Conservation (phyloP, 1,139 yeast species). For the Entelexis paramagnoliae region DNA sequence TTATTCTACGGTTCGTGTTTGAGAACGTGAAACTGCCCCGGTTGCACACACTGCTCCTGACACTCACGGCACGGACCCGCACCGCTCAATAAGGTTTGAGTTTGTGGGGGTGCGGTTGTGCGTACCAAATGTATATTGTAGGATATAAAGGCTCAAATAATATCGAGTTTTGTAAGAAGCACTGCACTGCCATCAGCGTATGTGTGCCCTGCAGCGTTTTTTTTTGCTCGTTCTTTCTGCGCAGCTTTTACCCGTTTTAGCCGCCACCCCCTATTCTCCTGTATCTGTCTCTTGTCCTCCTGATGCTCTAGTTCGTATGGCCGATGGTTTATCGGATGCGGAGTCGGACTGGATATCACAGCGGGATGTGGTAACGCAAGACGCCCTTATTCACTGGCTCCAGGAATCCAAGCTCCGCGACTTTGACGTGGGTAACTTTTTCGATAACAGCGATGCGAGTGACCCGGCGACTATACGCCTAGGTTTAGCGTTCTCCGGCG, state of each 20-base stretch:
- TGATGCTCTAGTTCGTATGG: not conserved
- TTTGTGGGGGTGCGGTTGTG: not conserved
- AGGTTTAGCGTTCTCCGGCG: slow-evolving; percentile 79
- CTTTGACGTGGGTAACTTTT: not conserved
- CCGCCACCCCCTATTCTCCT: slow-evolving; percentile 1
- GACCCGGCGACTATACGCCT: slow-evolving; percentile 34
- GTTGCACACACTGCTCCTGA: not conserved
- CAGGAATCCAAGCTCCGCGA: not conserved
- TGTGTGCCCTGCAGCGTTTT: not conserved
- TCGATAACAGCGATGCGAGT: slow-evolving; percentile 26
- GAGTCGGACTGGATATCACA: not conserved
- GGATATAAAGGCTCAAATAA: not conserved
- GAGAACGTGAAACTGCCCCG: not conserved
- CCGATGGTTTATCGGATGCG: not conserved
- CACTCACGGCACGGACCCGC: no score
- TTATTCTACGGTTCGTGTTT: slow-evolving; percentile 31
- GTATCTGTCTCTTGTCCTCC: not conserved
- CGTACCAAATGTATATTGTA: not conserved
- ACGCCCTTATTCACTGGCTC: not conserved
- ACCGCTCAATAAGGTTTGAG: not conserved
- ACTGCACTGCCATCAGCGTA: no score
- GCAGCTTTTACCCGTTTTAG: not conserved
- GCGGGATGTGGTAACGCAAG: not conserved
- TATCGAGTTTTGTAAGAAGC: no score
- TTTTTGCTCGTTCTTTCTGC: no score